These are phyloP conservation scores for Cyclotella choctawhatcheeana DNA, from an alignment of 108 stramenopile genomes.

Conservation along the genomic window DNA sequence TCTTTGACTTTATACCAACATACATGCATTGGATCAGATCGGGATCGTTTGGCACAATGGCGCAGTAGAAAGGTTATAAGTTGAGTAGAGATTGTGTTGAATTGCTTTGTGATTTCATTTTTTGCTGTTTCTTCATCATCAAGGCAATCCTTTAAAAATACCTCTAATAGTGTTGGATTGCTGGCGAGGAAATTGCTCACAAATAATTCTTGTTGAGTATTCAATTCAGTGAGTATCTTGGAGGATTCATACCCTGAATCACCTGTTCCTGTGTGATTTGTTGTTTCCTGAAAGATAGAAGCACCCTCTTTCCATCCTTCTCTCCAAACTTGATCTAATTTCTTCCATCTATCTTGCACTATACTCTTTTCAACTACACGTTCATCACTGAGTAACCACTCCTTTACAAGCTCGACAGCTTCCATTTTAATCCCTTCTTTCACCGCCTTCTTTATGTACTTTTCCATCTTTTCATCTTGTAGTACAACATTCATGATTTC, in stretches of 20 bases:
- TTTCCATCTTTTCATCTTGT: constrained; percentile 15
- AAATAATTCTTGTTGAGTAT: constrained; percentile 33
- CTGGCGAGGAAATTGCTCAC: not conserved
- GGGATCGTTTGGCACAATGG: constrained; percentile 47
- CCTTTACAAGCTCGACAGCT: constrained; percentile 17
- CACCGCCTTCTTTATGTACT: constrained; percentile 20
- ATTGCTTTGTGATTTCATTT: constrained; percentile 3
- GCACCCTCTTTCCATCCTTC: constrained; percentile 30
- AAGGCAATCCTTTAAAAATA: not conserved
- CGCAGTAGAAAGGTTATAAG: constrained; percentile 17
- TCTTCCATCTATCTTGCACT: constrained; percentile 27
- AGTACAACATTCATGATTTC: constrained; percentile 32
- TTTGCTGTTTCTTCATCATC: not conserved
- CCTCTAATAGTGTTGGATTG: not conserved
- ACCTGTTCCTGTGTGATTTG: not conserved
- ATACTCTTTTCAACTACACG: constrained; percentile 28
- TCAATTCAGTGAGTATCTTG: constrained; percentile 29
- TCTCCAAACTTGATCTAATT: constrained; percentile 36
- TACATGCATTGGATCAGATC: constrained; percentile 49
- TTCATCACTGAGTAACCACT: constrained; percentile 40
- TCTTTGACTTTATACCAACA: constrained; percentile 56
- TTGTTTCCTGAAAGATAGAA: not conserved
- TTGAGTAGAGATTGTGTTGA: constrained; percentile 19
- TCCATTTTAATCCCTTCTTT: not conserved
- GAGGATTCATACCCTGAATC: constrained; percentile 15